These are phyloP conservation scores for Histomonas meleagridis DNA, from an alignment of 208 protist species.

Conservation along the genomic window DNA sequence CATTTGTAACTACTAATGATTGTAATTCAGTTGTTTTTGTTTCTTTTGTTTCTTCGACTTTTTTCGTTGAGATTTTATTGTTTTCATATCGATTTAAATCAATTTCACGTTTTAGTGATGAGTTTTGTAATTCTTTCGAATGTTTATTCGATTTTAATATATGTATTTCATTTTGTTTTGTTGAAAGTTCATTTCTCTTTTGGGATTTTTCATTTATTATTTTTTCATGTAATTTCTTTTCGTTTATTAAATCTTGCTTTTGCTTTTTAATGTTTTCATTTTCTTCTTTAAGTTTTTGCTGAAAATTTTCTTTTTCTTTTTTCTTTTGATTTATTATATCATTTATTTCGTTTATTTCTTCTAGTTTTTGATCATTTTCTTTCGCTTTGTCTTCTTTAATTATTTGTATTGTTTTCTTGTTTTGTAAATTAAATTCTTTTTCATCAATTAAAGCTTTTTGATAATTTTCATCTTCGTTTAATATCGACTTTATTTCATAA, in stretches of 20 bases:
- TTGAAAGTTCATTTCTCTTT: constrained; percentile 72
- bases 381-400: not conserved
- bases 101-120: not conserved
- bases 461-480: not conserved
- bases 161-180: constrained; percentile 72
- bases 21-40: constrained; percentile 46
- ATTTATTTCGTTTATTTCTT: not conserved
- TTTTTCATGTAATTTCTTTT: constrained; percentile 67
- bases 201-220: constrained; percentile 73
- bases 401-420: not conserved
- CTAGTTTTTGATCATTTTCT: not conserved
- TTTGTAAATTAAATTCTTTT: not conserved
- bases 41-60: constrained; percentile 35
- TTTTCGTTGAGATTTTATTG: not conserved
- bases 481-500: not conserved
- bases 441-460: not conserved
- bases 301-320: no score
- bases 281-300: no score
- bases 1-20: constrained; percentile 64
- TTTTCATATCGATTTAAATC: not conserved
- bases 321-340: not conserved
- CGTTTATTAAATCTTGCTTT: not conserved
- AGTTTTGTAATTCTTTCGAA: constrained; percentile 62
- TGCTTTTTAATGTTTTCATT: not conserved
- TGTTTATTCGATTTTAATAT: constrained; percentile 76